Conservation (phyloP, 2,329 filamentous ascomycete species). For the Fusarium sp. region DNA sequence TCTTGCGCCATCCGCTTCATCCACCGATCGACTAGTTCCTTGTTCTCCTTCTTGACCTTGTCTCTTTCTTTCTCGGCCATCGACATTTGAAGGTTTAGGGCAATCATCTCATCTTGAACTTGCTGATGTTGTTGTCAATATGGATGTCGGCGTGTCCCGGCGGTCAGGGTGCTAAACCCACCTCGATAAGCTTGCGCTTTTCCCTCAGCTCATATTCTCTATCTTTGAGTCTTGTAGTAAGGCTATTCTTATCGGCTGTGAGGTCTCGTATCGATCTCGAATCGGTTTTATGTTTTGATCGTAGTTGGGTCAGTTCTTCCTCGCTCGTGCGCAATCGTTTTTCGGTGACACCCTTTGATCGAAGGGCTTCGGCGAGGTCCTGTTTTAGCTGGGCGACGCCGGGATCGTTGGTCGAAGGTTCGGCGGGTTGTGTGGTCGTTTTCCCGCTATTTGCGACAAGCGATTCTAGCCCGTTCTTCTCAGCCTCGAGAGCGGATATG, state of each 20-base stretch:
- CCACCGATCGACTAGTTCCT: conserved; percentile 91
- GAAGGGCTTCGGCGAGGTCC: conserved; percentile 83
- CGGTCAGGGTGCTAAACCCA: conserved; percentile 50
- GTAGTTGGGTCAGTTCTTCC: conserved; percentile 75
- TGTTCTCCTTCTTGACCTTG: conserved; percentile 85
- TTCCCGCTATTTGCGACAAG: conserved; percentile 46
- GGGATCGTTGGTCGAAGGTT: conserved; percentile 50
- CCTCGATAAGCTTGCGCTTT: conserved; percentile 87
- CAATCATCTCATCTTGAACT: conserved; percentile 93
- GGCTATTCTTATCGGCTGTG: conserved; percentile 71
- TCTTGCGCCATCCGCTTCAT: conserved; percentile 90
- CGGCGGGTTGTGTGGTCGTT: conserved; percentile 30
- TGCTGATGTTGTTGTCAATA: conserved; percentile 63
- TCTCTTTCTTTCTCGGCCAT: conserved; percentile 84
- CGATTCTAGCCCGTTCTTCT: conserved; percentile 62
- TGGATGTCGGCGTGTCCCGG: background rate
- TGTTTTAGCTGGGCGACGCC: conserved; percentile 69
- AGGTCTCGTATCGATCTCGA: conserved; percentile 72
- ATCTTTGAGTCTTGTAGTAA: conserved; percentile 80
- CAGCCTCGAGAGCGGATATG: conserved; percentile 73
- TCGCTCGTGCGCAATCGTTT: conserved; percentile 73
- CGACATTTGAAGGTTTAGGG: conserved; percentile 88
- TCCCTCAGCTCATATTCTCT: conserved; percentile 87
- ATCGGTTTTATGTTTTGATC: conserved; percentile 72
- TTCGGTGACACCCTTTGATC: conserved; percentile 78